Evolutionary conservation across 73 alveolate species (phyloP).

Genomic region (Paraurostyla sp.): DNA sequence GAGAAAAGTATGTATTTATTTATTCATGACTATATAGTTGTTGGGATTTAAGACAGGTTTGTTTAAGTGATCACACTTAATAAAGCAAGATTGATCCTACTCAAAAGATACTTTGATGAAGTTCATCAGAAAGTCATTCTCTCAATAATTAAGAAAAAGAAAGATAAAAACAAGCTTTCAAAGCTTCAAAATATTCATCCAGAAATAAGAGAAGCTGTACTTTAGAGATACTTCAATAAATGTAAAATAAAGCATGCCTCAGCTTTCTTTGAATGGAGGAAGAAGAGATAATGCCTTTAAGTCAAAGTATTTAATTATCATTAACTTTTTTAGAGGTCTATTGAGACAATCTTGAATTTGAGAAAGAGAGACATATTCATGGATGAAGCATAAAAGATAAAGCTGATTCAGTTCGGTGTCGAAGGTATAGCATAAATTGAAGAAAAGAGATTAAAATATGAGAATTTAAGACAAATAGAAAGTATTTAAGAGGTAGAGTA

Average conservation of each 20-base stretch:
- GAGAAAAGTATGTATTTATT: not conserved
- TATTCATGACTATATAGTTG: not conserved
- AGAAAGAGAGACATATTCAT: slow-evolving; percentile 23
- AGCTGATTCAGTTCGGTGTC: slow-evolving; percentile 19
- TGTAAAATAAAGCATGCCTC: slow-evolving; percentile 61
- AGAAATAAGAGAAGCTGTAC: slow-evolving; percentile 50
- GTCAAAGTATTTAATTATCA: not conserved
- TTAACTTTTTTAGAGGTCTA: slow-evolving; percentile 1
- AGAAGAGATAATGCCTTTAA: not conserved
- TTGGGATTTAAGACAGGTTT: slow-evolving; percentile 13
- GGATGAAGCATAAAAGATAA: slow-evolving; percentile 11
- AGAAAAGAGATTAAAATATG: slow-evolving; percentile 20
- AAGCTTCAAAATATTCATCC: slow-evolving; percentile 29
- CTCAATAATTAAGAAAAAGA: slow-evolving; percentile 9
- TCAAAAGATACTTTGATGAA: slow-evolving; percentile 38
- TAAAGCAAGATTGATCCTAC: slow-evolving; percentile 25
- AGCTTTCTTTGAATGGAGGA: slow-evolving; percentile 52
- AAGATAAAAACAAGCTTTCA: not conserved
- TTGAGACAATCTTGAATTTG: slow-evolving; percentile 17
- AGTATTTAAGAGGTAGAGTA: slow-evolving; percentile 1
- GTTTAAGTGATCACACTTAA: not conserved
- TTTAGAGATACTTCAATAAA: slow-evolving; percentile 30
- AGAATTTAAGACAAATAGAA: not conserved
- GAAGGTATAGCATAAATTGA: slow-evolving; percentile 45
- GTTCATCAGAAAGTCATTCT: slow-evolving; percentile 32